Evolutionary conservation across 768 basidiomycete species (phyloP).

Genomic region (Cyathus striatus): DNA sequence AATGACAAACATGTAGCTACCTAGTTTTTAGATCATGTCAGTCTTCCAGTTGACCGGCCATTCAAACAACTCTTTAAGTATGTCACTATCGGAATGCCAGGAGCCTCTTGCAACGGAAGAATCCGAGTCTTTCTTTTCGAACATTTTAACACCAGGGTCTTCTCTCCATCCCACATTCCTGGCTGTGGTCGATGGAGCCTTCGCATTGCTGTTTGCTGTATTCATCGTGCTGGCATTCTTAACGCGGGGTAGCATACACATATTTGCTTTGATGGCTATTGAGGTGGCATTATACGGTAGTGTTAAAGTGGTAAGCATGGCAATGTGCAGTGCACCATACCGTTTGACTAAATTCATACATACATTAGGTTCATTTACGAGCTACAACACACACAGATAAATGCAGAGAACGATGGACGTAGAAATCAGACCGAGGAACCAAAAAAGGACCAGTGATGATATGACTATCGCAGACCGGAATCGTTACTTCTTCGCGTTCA

Average conservation of each 20-base stretch:
- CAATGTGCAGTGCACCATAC: slow-evolving; percentile 1
- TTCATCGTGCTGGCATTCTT: slow-evolving; percentile 53
- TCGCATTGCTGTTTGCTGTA: slow-evolving; percentile 52
- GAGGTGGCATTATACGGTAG: slow-evolving; percentile 71
- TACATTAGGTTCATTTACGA: slow-evolving; percentile 62
- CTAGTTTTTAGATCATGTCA: too few species aligned
- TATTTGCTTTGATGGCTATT: slow-evolving; percentile 61
- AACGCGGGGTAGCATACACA: slow-evolving; percentile 62
- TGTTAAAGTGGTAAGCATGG: slow-evolving; percentile 66
- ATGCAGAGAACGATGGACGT: slow-evolving; percentile 2
- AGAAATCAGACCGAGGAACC: slow-evolving; percentile 4
- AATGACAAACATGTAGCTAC: background rate
- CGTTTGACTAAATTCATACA: slow-evolving; percentile 7
- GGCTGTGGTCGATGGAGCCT: slow-evolving; percentile 55
- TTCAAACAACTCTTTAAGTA: too few species aligned
- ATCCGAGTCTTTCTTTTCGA: slow-evolving; percentile 38
- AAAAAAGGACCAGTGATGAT: slow-evolving; percentile 25
- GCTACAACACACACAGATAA: slow-evolving; percentile 33
- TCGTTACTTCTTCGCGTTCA: slow-evolving; percentile 49
- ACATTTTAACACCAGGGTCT: slow-evolving; percentile 69
- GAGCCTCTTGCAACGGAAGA: too few species aligned
- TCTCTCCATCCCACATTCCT: slow-evolving; percentile 71
- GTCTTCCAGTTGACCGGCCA: too few species aligned
- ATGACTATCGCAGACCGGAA: background rate
- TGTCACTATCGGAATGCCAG: too few species aligned